Evolutionary conservation across 805 yeast genomes (phyloP), one percentile per base, ranked within the genome.

Genomic region (Monosporozyma siamensis): DNA sequence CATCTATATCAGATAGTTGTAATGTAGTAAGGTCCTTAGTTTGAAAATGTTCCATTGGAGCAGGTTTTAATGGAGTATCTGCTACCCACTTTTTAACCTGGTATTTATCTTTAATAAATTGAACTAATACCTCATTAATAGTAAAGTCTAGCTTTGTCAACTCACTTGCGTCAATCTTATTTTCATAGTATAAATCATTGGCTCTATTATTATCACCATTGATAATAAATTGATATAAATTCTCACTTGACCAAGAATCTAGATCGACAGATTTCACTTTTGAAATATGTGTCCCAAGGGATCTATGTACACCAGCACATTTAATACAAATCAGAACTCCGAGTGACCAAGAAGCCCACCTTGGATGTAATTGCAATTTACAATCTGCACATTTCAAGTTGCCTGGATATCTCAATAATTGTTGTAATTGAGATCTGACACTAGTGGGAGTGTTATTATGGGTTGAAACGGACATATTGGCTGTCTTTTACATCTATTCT

Each of bases 331-430:
- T 74, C 55, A 90, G 87, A 44, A 92, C 77, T 17, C 98, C 98
- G 40, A 90, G 64, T 51, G 82, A 88, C 96, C 97, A 90, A 18
- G 94, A 81, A n/a, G 97, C 96, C 98, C 98, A 90, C 41, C 98
- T 72, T 14, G 98, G 98, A 63, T 90, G 94, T 25, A 82, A 73
- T 11, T 90, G 73, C 0, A 80, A 73, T 62, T 90, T 90, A 66
- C 98, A 90, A 63, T 90, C 98, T 3, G 89, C 95, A 62, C 98
- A 90, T 37, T 68, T 61, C 56, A 75, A 77, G 68, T 90, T 90
- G 31, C 76, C 77, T 1, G 78, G 78, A 53, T 87, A 95, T 45
- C 75, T 78, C 35, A 90, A 72, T 27, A 90, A 70, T 26, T 79
- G 76, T 61, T 78, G 79, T 48, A 90, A 69, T 37, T 85, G 35